phyloP scores from a whole-genome alignment of 2,329 filamentous ascomycete genomes.

The Trichoderma simmonsii region DNA sequence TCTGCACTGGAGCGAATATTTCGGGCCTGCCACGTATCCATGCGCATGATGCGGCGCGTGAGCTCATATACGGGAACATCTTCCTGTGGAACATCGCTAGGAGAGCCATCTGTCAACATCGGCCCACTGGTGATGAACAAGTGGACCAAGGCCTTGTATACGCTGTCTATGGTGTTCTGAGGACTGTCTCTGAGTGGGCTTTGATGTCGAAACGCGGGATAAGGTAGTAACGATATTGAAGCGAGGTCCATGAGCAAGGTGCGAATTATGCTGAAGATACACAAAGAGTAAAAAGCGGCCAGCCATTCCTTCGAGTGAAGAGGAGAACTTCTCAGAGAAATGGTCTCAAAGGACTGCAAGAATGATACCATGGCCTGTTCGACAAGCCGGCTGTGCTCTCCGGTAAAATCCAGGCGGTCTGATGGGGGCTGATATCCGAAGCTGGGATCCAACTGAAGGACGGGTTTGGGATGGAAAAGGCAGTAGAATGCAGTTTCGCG shows the following conservation, averaged over 20 bases:
- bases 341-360: slow-evolving; percentile 50
- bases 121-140: slow-evolving; percentile 45
- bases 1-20: slow-evolving; percentile 47
- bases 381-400: slow-evolving; percentile 45
- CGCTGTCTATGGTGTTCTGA: slow-evolving; percentile 41
- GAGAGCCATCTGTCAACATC: slow-evolving; percentile 44
- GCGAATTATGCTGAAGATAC: slow-evolving; percentile 56
- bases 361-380: slow-evolving; percentile 51
- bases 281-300: slow-evolving; percentile 52
- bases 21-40: slow-evolving; percentile 45
- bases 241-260: slow-evolving; percentile 49
- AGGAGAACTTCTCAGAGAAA: slow-evolving; percentile 38
- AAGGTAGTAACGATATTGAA: slow-evolving; percentile 19
- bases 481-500: slow-evolving; percentile 55
- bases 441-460: slow-evolving; percentile 35
- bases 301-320: slow-evolving; percentile 46
- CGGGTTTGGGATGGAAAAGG: slow-evolving; percentile 47
- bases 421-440: slow-evolving; percentile 25
- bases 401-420: slow-evolving; percentile 45
- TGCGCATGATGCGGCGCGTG: slow-evolving; percentile 45
- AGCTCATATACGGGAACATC: slow-evolving; percentile 42
- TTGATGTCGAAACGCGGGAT: slow-evolving; percentile 15
- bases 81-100: slow-evolving; percentile 41
- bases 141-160: slow-evolving; percentile 51
- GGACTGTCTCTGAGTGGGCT: slow-evolving; percentile 18